Percentiles rank a stretch among this genome's conserved stretches.
Conservation (phyloP, 352 stramenopile species). For the Phytophthora sp. region DNA sequence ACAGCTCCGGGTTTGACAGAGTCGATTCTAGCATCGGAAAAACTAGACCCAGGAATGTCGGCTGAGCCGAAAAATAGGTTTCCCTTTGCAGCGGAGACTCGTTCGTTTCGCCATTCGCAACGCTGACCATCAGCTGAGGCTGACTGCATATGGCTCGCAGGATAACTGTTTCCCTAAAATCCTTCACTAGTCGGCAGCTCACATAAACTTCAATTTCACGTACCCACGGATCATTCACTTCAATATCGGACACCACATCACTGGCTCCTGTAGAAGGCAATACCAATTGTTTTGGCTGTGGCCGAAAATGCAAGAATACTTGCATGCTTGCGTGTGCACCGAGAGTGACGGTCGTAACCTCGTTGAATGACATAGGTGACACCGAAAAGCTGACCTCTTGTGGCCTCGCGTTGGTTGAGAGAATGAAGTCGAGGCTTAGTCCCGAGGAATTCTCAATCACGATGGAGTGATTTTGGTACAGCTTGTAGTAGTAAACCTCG, state of each 20-base stretch:
- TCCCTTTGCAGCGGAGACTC: conserved; percentile 33
- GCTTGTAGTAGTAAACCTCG: conserved; percentile 89
- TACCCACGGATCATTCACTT: conserved; percentile 64
- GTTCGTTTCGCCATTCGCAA: conserved; percentile 56
- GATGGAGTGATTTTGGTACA: conserved; percentile 91
- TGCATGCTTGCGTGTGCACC: conserved; percentile 73
- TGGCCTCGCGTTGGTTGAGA: conserved; percentile 80
- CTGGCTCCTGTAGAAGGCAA: conserved; percentile 11
- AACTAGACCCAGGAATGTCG: conserved; percentile 82
- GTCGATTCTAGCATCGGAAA: conserved; percentile 80
- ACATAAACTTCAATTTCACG: conserved; percentile 89
- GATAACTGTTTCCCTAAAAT: conserved; percentile 87
- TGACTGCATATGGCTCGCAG: conserved; percentile 80
- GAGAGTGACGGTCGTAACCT: conserved; percentile 80
- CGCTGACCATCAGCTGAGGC: conserved; percentile 76
- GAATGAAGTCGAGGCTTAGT: conserved; percentile 86
- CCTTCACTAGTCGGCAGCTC: conserved; percentile 88
- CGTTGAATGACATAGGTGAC: conserved; percentile 83
- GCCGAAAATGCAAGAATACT: conserved; percentile 89
- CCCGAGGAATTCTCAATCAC: conserved; percentile 88
- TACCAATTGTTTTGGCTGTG: conserved; percentile 48
- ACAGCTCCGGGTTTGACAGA: conserved; percentile 47
- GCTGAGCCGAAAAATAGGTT: conserved; percentile 51
- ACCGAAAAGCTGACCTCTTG: conserved; percentile 87
- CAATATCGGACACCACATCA: conserved; percentile 11